Conservation (phyloP, 1,284 basidiomycete genomes). For the Ganoderma sinense region DNA sequence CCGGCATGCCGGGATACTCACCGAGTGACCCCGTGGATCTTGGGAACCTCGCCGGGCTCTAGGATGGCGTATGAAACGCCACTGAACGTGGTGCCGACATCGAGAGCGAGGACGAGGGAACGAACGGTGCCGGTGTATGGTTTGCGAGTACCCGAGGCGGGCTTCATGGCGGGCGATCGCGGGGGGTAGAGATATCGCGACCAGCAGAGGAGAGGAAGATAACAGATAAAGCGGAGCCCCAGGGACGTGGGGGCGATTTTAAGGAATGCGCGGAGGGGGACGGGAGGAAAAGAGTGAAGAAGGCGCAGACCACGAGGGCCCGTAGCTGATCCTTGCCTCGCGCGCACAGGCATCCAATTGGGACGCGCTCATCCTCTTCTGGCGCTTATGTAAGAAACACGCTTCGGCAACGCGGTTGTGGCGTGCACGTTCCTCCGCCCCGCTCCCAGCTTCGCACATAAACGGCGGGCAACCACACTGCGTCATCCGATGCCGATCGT, state of each 20-base stretch:
- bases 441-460: constrained; percentile 2
- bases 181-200: constrained; percentile 15
- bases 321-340: constrained; percentile 11
- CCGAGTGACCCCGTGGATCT: constrained; percentile 78
- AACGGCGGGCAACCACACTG: constrained; percentile 1
- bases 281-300: constrained; percentile 17
- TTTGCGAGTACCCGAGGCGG: constrained; percentile 64
- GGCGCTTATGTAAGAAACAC: constrained; percentile 33
- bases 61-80: constrained; percentile 81
- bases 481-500: constrained; percentile 1
- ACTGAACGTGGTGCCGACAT: constrained; percentile 80
- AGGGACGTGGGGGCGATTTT: constrained; percentile 23
- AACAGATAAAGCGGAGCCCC: constrained; percentile 21
- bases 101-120: constrained; percentile 76
- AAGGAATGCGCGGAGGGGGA: constrained; percentile 22
- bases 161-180: constrained; percentile 39
- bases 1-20: constrained; percentile 44
- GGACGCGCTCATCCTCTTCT: constrained; percentile 14
- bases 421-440: constrained; percentile 24
- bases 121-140: constrained; percentile 69
- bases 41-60: constrained; percentile 75
- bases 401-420: constrained; percentile 38
- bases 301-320: constrained; percentile 34
- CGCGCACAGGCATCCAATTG: constrained; percentile 13
- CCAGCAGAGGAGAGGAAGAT: constrained; percentile 24